Conservation (phyloP, 148 eudicot genomes). For the Persicaria maculosa region DNA sequence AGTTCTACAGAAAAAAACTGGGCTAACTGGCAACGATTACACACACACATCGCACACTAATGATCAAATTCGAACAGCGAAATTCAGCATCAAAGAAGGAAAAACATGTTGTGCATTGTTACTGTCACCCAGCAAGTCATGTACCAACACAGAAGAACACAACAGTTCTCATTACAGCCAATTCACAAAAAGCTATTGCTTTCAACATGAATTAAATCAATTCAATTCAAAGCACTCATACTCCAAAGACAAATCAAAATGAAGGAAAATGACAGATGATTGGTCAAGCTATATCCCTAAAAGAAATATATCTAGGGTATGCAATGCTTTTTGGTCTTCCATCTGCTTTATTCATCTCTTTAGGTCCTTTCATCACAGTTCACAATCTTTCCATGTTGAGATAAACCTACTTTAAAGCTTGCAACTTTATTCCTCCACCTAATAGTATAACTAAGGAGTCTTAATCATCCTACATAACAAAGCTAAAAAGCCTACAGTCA, state of each 20-base stretch:
- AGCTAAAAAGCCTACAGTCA: background rate
- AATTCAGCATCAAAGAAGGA: background rate
- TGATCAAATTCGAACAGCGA: background rate
- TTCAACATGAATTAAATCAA: background rate
- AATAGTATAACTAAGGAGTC: conserved; percentile 1
- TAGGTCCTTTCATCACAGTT: background rate
- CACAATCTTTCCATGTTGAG: background rate
- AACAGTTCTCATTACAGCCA: background rate
- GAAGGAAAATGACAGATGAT: conserved; percentile 6
- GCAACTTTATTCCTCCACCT: conserved; percentile 1
- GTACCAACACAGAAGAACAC: background rate
- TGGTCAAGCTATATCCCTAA: conserved; percentile 4
- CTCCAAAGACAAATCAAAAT: background rate
- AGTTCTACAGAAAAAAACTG: background rate
- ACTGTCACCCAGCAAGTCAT: background rate
- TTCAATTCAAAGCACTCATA: background rate
- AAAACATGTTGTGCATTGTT: conserved; percentile 16
- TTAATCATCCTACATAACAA: background rate
- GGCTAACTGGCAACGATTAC: background rate
- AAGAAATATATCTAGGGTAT: background rate
- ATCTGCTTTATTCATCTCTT: conserved; percentile 9
- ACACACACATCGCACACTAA: background rate
- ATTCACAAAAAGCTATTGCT: no score
- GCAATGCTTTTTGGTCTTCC: conserved; percentile 6
- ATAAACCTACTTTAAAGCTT: conserved; percentile 6